Conservation (phyloP, 2,329 filamentous ascomycete species). For the Neospermospora avenae region DNA sequence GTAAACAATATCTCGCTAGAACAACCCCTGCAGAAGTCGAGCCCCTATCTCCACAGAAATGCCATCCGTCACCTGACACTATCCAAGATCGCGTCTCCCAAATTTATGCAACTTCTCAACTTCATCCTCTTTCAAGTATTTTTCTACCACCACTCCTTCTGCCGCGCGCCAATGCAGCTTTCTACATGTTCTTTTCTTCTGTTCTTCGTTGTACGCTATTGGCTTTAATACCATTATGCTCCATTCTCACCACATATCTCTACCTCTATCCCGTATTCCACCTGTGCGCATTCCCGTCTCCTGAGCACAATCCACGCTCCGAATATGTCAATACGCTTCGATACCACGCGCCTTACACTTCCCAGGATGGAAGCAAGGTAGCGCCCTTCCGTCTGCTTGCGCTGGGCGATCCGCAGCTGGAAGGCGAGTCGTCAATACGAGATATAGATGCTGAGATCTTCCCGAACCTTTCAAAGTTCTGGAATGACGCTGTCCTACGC, state of each 20-base stretch:
- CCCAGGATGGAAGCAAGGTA: slow-evolving; percentile 28
- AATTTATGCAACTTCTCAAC: background rate
- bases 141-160: background rate
- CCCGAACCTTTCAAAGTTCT: slow-evolving; percentile 47
- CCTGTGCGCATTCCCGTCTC: slow-evolving; percentile 72
- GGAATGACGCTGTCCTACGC: slow-evolving; percentile 25
- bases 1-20: no score
- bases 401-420: slow-evolving; percentile 88
- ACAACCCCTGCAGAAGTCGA: no score
- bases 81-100: slow-evolving; percentile 3
- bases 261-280: slow-evolving; percentile 84
- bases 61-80: background rate
- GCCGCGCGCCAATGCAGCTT: slow-evolving; percentile 22
- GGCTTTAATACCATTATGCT: slow-evolving; percentile 60
- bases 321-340: slow-evolving; percentile 30
- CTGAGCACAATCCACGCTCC: slow-evolving; percentile 24
- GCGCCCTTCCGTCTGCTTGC: slow-evolving; percentile 86
- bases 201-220: slow-evolving; percentile 38
- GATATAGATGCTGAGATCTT: slow-evolving; percentile 51
- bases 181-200: slow-evolving; percentile 35
- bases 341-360: slow-evolving; percentile 25
- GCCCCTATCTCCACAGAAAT: no score
- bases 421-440: slow-evolving; percentile 84
- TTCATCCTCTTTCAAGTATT: slow-evolving; percentile 28
- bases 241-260: slow-evolving; percentile 71